These are phyloP conservation scores for Nicotiana obtusifolia DNA, from an alignment of 257 asterid genomes.

Conservation along the genomic window DNA sequence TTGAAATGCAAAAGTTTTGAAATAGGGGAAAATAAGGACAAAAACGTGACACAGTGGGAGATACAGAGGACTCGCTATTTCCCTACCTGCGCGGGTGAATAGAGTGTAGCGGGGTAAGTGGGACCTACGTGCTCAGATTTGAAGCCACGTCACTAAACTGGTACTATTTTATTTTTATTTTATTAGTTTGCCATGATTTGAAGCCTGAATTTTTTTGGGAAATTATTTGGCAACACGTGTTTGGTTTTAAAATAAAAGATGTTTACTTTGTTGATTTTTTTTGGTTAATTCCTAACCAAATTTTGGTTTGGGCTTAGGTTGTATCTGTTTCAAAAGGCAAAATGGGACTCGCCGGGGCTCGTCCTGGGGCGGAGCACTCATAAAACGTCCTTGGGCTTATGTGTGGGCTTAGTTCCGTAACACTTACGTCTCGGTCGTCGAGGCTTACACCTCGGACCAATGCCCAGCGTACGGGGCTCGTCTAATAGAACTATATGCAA, in stretches of 20 bases:
- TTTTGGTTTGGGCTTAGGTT: too few relatives aligned
- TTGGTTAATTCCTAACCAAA: too few relatives aligned
- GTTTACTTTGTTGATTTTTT: background rate
- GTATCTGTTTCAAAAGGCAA: too few relatives aligned
- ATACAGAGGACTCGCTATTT: background rate
- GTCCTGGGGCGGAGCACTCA: too few relatives aligned
- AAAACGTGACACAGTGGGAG: constrained; percentile 17
- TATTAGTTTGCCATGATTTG: background rate
- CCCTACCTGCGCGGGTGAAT: background rate
- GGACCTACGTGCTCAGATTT: constrained; percentile 1
- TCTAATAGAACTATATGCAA: too few relatives aligned
- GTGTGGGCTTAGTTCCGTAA: too few relatives aligned
- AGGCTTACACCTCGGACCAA: too few relatives aligned
- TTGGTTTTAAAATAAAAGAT: background rate
- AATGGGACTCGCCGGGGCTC: too few relatives aligned
- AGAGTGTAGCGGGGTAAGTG: background rate
- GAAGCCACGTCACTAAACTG: background rate
- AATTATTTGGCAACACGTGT: background rate
- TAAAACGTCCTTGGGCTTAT: too few relatives aligned
- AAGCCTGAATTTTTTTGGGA: background rate
- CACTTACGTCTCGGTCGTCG: too few relatives aligned
- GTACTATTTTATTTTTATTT: too few relatives aligned
- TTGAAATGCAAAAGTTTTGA: constrained; percentile 31
- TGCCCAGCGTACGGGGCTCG: too few relatives aligned
- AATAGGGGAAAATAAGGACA: constrained; percentile 13